Percentiles rank a stretch among this genome's conserved stretches.
These are phyloP conservation scores for Pelargonium nanum DNA, from an alignment of 345 rosid genomes.

Conservation along the genomic window DNA sequence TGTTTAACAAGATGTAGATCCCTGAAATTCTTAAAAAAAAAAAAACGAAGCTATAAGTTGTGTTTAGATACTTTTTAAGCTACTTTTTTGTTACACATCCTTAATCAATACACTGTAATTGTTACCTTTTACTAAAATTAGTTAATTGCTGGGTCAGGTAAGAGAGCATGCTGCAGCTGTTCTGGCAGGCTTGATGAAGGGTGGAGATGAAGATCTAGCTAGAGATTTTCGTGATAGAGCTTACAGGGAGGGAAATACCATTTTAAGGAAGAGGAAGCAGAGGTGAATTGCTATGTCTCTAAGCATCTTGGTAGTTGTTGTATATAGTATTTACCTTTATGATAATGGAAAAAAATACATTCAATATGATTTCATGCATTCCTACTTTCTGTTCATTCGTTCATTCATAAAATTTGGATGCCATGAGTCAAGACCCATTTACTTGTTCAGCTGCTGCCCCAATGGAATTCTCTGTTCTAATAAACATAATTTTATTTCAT, in stretches of 20 bases:
- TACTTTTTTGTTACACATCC: not conserved
- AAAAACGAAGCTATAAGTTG: too few species aligned
- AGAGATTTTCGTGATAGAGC: constrained; percentile 75
- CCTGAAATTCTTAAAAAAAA: not conserved
- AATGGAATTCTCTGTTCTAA: too few species aligned
- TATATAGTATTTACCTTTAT: too few species aligned
- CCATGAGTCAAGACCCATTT: too few species aligned
- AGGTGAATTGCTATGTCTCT: constrained; percentile 27
- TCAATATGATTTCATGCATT: too few species aligned
- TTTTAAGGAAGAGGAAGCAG: constrained; percentile 49
- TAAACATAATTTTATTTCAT: too few species aligned
- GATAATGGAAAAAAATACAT: too few species aligned
- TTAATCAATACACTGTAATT: not conserved
- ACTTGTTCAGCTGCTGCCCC: too few species aligned
- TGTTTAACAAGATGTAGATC: not conserved
- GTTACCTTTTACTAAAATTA: not conserved
- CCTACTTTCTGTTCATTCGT: too few species aligned
- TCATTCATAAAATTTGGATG: too few species aligned
- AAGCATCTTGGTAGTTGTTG: not conserved
- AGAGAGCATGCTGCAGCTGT: constrained; percentile 98
- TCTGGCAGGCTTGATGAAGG: constrained; percentile 92
- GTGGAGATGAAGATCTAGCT: constrained; percentile 81
- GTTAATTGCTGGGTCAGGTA: constrained; percentile 37
- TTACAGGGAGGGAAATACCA: constrained; percentile 56
- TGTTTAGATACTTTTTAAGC: too few species aligned